These are phyloP conservation scores for Sphenostylis stenocarpa DNA, from an alignment of 306 rosid species.

Conservation along the genomic window DNA sequence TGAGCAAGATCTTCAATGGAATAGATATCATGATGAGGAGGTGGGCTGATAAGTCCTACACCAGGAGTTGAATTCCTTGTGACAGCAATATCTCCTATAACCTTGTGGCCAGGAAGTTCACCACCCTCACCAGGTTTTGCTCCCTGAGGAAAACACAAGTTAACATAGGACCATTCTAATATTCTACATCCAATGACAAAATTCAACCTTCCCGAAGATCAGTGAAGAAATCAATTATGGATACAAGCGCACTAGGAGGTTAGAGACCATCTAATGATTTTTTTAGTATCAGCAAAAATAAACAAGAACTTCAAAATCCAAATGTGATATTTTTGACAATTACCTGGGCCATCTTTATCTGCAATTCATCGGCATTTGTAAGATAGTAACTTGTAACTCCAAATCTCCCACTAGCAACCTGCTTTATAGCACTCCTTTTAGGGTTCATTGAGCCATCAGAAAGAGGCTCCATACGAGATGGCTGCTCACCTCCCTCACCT, in stretches of 20 bases:
- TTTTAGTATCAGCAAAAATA: not conserved
- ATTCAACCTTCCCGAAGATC: not conserved
- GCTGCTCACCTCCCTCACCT: constrained; percentile 18
- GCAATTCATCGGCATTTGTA: not conserved
- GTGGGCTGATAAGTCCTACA: constrained; percentile 19
- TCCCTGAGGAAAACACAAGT: not conserved
- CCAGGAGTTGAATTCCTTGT: constrained; percentile 16
- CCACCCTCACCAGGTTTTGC: constrained; percentile 11
- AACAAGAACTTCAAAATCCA: not conserved
- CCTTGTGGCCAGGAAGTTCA: constrained; percentile 13
- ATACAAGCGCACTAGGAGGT: not conserved
- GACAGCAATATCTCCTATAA: constrained; percentile 7
- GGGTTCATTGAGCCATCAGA: constrained; percentile 11
- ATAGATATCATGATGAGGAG: constrained; percentile 6
- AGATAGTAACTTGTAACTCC: constrained; percentile 13
- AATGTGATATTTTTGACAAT: not conserved
- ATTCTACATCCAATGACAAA: not conserved
- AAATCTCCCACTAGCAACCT: constrained; percentile 12
- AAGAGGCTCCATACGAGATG: constrained; percentile 17
- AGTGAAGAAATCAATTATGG: not conserved
- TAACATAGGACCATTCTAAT: not conserved
- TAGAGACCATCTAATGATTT: not conserved
- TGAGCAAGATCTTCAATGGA: constrained; percentile 8
- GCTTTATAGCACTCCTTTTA: constrained; percentile 3
- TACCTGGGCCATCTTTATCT: constrained; percentile 20